Conservation (phyloP, 768 basidiomycete genomes). For the Pleurotus eryngii region DNA sequence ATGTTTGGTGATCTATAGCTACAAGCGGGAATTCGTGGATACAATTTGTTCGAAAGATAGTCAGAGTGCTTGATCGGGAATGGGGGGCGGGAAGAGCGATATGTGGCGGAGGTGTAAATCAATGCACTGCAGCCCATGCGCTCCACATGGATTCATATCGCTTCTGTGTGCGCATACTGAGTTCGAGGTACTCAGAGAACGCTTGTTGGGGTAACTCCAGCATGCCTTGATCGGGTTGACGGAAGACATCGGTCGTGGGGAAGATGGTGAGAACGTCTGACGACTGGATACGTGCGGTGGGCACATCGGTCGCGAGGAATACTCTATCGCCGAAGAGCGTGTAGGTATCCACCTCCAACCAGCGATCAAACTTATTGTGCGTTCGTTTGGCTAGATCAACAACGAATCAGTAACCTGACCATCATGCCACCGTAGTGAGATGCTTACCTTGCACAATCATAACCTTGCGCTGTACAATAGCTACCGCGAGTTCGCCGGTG, state of each 20-base stretch:
- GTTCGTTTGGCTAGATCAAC: slow-evolving; percentile 46
- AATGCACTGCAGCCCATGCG: slow-evolving; percentile 30
- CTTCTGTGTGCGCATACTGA: slow-evolving; percentile 49
- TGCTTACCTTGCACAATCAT: slow-evolving; percentile 63
- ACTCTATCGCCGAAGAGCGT: slow-evolving; percentile 61
- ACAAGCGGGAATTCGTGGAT: not conserved
- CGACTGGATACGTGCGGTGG: slow-evolving; percentile 59
- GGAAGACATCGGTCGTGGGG: slow-evolving; percentile 34
- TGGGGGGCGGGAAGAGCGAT: no score
- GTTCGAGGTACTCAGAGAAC: slow-evolving; percentile 54
- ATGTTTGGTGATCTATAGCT: not conserved
- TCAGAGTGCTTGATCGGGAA: not conserved
- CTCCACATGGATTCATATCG: slow-evolving; percentile 60
- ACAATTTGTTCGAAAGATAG: not conserved
- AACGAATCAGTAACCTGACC: not conserved
- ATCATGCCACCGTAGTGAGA: not conserved
- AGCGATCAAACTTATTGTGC: slow-evolving; percentile 52
- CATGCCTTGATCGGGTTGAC: slow-evolving; percentile 41
- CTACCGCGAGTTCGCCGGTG: slow-evolving; percentile 62
- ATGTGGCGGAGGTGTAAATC: not conserved
- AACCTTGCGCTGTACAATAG: slow-evolving; percentile 64
- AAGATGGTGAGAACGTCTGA: slow-evolving; percentile 61
- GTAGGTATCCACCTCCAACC: slow-evolving; percentile 65
- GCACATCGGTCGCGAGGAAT: slow-evolving; percentile 59
- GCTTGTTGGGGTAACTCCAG: slow-evolving; percentile 62